Conservation (phyloP, 768 basidiomycete genomes). For the Lentinula sp. region DNA sequence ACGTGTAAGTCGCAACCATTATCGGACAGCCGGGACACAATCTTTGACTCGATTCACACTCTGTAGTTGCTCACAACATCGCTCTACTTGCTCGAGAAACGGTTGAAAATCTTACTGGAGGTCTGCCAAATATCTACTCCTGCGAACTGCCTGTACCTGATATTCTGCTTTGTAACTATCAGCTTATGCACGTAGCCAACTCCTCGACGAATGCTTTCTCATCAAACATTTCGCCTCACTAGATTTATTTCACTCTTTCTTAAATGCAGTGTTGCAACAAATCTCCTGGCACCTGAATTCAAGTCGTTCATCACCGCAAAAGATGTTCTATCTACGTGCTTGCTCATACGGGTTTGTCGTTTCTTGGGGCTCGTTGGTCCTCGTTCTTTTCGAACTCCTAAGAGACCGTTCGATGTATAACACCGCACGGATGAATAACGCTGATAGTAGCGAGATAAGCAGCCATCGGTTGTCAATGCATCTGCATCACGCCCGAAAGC, state of each 20-base stretch:
- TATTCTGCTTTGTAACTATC: background rate
- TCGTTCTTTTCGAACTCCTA: background rate
- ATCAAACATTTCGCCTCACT: constrained; percentile 1
- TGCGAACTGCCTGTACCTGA: background rate
- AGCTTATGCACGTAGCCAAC: constrained; percentile 1
- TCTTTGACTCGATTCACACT: background rate
- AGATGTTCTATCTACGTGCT: background rate
- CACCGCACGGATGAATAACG: background rate
- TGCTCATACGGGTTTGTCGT: background rate
- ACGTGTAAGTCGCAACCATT: background rate
- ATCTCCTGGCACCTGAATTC: background rate
- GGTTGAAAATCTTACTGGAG: background rate
- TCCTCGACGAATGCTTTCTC: constrained; percentile 2
- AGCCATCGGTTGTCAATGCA: background rate
- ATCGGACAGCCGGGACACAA: background rate
- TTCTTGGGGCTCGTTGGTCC: background rate
- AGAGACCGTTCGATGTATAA: background rate
- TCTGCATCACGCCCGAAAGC: background rate
- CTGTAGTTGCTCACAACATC: background rate
- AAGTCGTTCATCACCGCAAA: background rate
- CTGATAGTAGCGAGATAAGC: background rate
- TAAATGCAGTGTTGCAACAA: background rate
- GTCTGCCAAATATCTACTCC: background rate
- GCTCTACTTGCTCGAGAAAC: background rate
- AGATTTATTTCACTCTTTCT: background rate